Evolutionary conservation across 495 filamentous ascomycete genomes (phyloP).

Genomic region (Penicillium simplicissimum): DNA sequence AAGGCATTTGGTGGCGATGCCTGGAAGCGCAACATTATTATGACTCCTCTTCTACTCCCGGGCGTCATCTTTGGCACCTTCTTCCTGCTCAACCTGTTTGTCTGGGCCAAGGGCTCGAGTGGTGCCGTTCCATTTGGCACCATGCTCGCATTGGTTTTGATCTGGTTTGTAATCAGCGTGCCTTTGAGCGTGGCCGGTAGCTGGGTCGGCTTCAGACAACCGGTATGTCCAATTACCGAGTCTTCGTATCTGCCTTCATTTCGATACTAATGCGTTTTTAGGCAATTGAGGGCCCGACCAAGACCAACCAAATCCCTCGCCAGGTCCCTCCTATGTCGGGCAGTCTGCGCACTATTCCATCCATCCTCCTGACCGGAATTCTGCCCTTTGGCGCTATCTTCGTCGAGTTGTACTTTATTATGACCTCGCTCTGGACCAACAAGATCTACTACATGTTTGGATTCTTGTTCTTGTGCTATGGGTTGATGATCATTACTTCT

Average conservation of each 20-base stretch:
- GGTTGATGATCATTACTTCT: slow-evolving; percentile 93
- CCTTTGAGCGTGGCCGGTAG: slow-evolving; percentile 87
- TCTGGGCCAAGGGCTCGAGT: slow-evolving; percentile 86
- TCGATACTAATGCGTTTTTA: slow-evolving; percentile 20
- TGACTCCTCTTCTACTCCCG: slow-evolving; percentile 85
- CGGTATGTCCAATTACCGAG: slow-evolving; percentile 33
- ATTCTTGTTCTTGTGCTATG: slow-evolving; percentile 96
- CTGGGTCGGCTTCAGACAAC: slow-evolving; percentile 84
- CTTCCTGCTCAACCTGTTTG: slow-evolving; percentile 93
- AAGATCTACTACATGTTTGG: slow-evolving; percentile 99
- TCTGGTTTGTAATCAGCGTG: slow-evolving; percentile 96
- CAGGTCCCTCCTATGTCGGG: slow-evolving; percentile 84
- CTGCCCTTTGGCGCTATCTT: slow-evolving; percentile 96
- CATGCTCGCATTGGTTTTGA: slow-evolving; percentile 87
- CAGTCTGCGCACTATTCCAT: slow-evolving; percentile 82
- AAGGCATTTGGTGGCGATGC: slow-evolving; percentile 87
- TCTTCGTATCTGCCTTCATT: neutral
- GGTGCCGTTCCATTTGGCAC: slow-evolving; percentile 95
- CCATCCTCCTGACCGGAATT: slow-evolving; percentile 85
- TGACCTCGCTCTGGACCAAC: slow-evolving; percentile 95
- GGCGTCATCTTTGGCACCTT: slow-evolving; percentile 84
- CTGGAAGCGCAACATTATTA: slow-evolving; percentile 90
- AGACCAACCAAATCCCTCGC: slow-evolving; percentile 95
- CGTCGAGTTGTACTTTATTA: slow-evolving; percentile 97
- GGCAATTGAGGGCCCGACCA: slow-evolving; percentile 74